Evolutionary conservation across 768 basidiomycete species (phyloP).

Genomic region (Tylopilus rubrobrunneus): DNA sequence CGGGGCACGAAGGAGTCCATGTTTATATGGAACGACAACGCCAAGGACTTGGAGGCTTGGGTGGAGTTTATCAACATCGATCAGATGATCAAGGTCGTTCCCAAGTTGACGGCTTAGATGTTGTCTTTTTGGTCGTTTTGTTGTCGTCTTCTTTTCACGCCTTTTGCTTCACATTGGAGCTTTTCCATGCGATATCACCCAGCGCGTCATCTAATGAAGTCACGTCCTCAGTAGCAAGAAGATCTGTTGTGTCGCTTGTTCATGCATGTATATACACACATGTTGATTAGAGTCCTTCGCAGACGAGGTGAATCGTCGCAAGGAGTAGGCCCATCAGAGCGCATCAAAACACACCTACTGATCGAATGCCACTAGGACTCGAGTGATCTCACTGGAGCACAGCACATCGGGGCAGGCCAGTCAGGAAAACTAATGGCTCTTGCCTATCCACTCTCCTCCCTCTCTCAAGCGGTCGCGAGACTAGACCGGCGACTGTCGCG

Average conservation of each 20-base stretch:
- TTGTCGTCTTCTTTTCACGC: neutral
- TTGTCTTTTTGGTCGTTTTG: neutral
- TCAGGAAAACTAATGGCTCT: too few species aligned
- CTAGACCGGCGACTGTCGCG: too few species aligned
- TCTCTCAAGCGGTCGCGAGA: too few species aligned
- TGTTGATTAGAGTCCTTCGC: neutral
- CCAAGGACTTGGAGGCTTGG: slow-evolving; percentile 70
- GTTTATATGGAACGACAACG: slow-evolving; percentile 69
- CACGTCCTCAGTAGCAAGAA: neutral
- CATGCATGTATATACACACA: neutral
- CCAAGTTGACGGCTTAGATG: slow-evolving; percentile 58
- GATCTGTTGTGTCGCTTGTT: neutral
- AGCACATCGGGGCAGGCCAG: too few species aligned
- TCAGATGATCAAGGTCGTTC: slow-evolving; percentile 75
- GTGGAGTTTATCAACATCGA: slow-evolving; percentile 83
- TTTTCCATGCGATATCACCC: slow-evolving; percentile 6
- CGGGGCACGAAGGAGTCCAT: slow-evolving; percentile 59
- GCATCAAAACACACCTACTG: too few species aligned
- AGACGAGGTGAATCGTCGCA: neutral
- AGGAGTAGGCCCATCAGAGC: too few species aligned
- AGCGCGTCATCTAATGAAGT: slow-evolving; percentile 10
- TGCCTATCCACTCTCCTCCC: too few species aligned
- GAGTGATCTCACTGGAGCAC: too few species aligned
- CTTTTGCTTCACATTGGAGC: neutral
- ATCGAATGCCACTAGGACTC: too few species aligned